phyloP scores from a whole-genome alignment of 306 rosid genomes.

The Hippophae tibetana region DNA sequence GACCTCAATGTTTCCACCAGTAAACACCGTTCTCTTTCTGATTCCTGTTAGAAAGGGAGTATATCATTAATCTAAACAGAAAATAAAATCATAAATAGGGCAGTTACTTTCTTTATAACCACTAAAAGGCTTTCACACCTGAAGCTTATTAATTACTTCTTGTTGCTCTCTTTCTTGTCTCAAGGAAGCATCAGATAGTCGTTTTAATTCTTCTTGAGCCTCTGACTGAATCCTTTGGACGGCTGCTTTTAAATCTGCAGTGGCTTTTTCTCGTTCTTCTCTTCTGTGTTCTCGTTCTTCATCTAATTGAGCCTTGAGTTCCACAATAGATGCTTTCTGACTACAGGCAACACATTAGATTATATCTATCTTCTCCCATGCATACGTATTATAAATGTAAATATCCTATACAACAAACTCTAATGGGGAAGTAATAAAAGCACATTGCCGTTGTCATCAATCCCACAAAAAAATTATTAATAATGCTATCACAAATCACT shows the following conservation, averaged over 20 bases:
- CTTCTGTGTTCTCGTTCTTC: constrained; percentile 71
- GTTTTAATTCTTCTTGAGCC: constrained; percentile 74
- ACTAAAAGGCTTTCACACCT: constrained; percentile 41
- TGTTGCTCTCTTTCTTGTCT: constrained; percentile 70
- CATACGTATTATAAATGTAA: not conserved
- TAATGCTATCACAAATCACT: too few relatives aligned
- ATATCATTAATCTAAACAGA: constrained; percentile 9
- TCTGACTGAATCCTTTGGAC: constrained; percentile 68
- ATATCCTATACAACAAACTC: too few relatives aligned
- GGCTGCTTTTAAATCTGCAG: constrained; percentile 70
- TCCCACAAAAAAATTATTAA: too few relatives aligned
- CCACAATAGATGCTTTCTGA: constrained; percentile 69
- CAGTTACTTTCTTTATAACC: not conserved
- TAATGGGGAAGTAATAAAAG: too few relatives aligned
- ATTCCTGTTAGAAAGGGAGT: constrained; percentile 47
- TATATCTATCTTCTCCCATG: constrained; percentile 7
- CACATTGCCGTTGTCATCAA: too few relatives aligned
- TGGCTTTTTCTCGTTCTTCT: constrained; percentile 87
- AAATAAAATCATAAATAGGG: not conserved
- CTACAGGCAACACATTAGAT: constrained; percentile 29
- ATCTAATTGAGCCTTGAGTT: constrained; percentile 60
- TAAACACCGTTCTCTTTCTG: constrained; percentile 62
- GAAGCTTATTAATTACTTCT: constrained; percentile 69
- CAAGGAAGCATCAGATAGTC: constrained; percentile 46
- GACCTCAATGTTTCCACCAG: constrained; percentile 74